phyloP scores from a whole-genome alignment of 2,329 filamentous ascomycete species.

The Ophiostoma australiae region DNA sequence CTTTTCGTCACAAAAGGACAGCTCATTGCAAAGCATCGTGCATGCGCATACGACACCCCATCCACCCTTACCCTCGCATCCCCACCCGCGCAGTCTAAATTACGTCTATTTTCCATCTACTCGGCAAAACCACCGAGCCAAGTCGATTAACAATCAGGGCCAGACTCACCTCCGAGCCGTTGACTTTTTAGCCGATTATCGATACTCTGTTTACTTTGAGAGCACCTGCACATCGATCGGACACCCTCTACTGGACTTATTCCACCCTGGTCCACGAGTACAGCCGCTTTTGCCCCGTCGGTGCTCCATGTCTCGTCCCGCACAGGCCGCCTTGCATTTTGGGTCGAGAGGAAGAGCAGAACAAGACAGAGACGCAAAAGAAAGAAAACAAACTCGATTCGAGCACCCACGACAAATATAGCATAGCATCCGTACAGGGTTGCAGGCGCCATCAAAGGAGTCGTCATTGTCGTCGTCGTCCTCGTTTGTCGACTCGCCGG shows the following conservation, averaged over 20 bases:
- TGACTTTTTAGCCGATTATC: background rate
- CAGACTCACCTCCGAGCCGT: background rate
- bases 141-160: background rate
- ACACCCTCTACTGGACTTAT: background rate
- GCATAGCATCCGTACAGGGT: slow-evolving; percentile 13
- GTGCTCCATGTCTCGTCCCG: slow-evolving; percentile 16
- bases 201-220: too few species aligned
- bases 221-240: background rate
- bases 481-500: background rate
- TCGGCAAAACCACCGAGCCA: background rate
- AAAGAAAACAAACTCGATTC: background rate
- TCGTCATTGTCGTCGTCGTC: slow-evolving; percentile 19
- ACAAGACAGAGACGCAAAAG: background rate
- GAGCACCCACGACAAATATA: slow-evolving; percentile 2
- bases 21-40: background rate
- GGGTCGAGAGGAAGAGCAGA: background rate
- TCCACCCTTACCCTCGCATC: background rate
- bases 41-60: background rate
- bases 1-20: background rate
- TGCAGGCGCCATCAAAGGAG: slow-evolving; percentile 17
- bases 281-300: slow-evolving; percentile 6
- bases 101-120: too few species aligned
- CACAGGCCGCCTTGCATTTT: slow-evolving; percentile 17
- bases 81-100: background rate
- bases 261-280: background rate